Evolutionary conservation across 257 asterid genomes (phyloP).

Genomic region (Henckelia pumila): DNA sequence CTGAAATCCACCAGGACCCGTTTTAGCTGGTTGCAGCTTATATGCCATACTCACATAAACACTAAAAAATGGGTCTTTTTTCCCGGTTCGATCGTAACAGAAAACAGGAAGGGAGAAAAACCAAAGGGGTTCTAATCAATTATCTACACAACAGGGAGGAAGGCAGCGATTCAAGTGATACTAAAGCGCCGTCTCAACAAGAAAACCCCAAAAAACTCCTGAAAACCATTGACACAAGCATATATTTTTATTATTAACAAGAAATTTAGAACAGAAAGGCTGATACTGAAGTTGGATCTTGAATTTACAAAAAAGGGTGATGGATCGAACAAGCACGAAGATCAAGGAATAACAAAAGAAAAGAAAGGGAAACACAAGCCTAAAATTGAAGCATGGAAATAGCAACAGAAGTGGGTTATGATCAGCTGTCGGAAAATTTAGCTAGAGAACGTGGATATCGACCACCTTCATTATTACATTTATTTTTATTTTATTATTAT

Average conservation of each 20-base stretch:
- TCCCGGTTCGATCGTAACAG: constrained; percentile 11
- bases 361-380: too few relatives aligned
- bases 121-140: constrained; percentile 11
- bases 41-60: constrained; percentile 56
- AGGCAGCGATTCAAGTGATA: constrained; percentile 37
- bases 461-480: too few relatives aligned
- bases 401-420: neutral
- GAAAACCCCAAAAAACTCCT: constrained; percentile 42
- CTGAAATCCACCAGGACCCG: constrained; percentile 73
- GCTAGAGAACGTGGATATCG: too few relatives aligned
- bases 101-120: constrained; percentile 23
- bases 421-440: neutral
- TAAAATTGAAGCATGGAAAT: neutral
- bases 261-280: too few relatives aligned
- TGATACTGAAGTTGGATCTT: too few relatives aligned
- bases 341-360: too few relatives aligned
- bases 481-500: too few relatives aligned
- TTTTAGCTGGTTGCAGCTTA: constrained; percentile 30
- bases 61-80: constrained; percentile 14
- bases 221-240: neutral
- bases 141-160: constrained; percentile 26
- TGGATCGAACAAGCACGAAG: too few relatives aligned
- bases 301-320: too few relatives aligned
- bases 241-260: too few relatives aligned
- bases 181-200: constrained; percentile 41